phyloP scores from a whole-genome alignment of 441 rosid genomes.

The Gossypium aridum region DNA sequence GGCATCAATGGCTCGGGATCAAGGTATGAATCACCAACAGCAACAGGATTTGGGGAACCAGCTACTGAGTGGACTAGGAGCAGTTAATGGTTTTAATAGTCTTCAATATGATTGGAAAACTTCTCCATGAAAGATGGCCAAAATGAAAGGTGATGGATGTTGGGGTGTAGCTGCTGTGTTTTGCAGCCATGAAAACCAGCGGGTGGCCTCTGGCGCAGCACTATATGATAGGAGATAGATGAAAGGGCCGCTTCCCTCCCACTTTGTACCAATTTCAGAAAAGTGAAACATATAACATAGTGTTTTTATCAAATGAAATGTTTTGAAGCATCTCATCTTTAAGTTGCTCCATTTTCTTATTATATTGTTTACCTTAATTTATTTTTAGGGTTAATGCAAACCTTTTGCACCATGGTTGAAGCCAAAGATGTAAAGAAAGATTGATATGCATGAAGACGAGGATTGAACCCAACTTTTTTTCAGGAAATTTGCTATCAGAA shows the following conservation, averaged over 20 bases:
- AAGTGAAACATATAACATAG: slow-evolving; percentile 42
- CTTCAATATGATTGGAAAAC: slow-evolving; percentile 82
- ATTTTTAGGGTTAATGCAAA: not conserved
- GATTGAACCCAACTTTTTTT: no score
- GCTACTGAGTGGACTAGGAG: slow-evolving; percentile 64
- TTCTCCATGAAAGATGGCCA: slow-evolving; percentile 34
- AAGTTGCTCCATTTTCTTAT: slow-evolving; percentile 17
- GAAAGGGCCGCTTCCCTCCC: slow-evolving; percentile 24
- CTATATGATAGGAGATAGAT: slow-evolving; percentile 12
- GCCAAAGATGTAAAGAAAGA: no score
- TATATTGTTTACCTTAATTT: not conserved
- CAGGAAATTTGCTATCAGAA: no score
- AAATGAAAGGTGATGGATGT: slow-evolving; percentile 12
- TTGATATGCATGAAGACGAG: not conserved
- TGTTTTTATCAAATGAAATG: not conserved
- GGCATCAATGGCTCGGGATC: slow-evolving; percentile 51
- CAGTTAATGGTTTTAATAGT: slow-evolving; percentile 72
- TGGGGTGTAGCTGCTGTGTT: slow-evolving; percentile 29
- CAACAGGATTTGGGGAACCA: slow-evolving; percentile 82
- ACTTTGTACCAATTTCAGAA: slow-evolving; percentile 52
- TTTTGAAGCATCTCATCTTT: not conserved
- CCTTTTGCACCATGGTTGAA: no score
- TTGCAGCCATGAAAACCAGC: slow-evolving; percentile 24
- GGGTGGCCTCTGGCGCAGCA: not conserved
- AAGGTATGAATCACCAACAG: slow-evolving; percentile 54